These are phyloP conservation scores for Zizania latifolia DNA, from an alignment of 176 grass and related monocot species.

Conservation along the genomic window DNA sequence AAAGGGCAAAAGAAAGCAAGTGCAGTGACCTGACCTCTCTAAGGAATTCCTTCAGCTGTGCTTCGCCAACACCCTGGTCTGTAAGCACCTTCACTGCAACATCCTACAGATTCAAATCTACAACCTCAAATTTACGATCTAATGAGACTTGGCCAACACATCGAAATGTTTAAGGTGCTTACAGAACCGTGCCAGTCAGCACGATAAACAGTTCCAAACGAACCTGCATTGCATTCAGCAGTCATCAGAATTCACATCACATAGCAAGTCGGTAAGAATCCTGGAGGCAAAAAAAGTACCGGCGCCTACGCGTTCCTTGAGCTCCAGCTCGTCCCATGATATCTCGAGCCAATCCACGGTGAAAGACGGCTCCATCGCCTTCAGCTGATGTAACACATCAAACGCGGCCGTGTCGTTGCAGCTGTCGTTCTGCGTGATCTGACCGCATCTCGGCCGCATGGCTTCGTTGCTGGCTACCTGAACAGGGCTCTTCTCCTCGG, in stretches of 20 bases:
- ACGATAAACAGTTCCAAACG: slow-evolving; percentile 80
- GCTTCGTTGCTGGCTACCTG: slow-evolving; percentile 33
- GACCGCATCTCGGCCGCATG: neutral
- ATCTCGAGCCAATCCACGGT: slow-evolving; percentile 82
- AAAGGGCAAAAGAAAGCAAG: neutral
- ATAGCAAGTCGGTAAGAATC: neutral
- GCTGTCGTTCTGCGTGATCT: slow-evolving; percentile 31
- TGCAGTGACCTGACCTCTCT: slow-evolving; percentile 70
- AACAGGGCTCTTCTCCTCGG: slow-evolving; percentile 16
- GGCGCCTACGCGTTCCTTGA: slow-evolving; percentile 84
- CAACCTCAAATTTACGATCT: slow-evolving; percentile 21
- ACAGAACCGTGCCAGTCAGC: slow-evolving; percentile 96
- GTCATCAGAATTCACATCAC: neutral
- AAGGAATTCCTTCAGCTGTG: slow-evolving; percentile 76
- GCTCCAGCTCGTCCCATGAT: slow-evolving; percentile 88
- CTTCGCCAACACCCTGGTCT: slow-evolving; percentile 62
- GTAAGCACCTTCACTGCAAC: slow-evolving; percentile 91
- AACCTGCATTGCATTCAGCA: slow-evolving; percentile 45
- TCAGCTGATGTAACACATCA: slow-evolving; percentile 30
- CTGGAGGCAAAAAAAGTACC: slow-evolving; percentile 47
- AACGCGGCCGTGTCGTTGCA: slow-evolving; percentile 17
- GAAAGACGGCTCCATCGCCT: slow-evolving; percentile 46
- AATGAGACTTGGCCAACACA: neutral
- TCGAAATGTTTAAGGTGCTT: slow-evolving; percentile 28
- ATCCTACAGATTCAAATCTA: slow-evolving; percentile 49